Evolutionary conservation across 352 stramenopile species (phyloP), one percentile per base, ranked within the genome.

Genomic region (Achlya hypogyna): DNA sequence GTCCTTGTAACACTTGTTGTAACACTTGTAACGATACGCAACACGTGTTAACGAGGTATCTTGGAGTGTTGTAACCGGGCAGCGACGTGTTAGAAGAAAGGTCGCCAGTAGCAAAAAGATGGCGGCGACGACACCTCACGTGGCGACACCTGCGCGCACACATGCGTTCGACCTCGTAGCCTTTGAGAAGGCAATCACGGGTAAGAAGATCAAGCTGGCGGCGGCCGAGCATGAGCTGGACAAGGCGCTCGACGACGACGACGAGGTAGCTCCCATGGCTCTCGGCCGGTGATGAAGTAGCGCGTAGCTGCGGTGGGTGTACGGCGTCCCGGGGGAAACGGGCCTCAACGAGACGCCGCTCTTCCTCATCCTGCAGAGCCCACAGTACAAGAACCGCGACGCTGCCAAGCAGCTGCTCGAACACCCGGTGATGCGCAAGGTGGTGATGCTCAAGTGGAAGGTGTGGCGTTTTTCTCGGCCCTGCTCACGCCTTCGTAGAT

Each of bases 361-460:
- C 6, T 45, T 45, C 6, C 38, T 45, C 38, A 1, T 45, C 38
- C 38, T 45, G 2, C 38, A 45, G 38, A 45, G 38, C 38, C 38
- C 38, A 18, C 38, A 45, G 6, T 45, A 45, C 38, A 45, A 45
- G 38, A 45, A 45, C 38, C 38, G 38, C 14, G 38, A 45, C 38
- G 38, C 14, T 22, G 53, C 53, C 20, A 62, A 62, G 25, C 27
- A 66, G 29, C 25, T 66, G 35, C 47, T 66, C n/a, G 59, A 66
- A 56, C 59, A 66, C 27, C 4, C 31, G 18, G 59, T 56, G 12
- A 28, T 66, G 12, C 59, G 29, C n/a, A n/a, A 31, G 23, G 38
- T 66, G 4, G 18, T 66, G 10, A 23, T 31, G 27, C 22, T 66
- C 22, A 66, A 66, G 27, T 66, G 59, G 59, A 43, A 66, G 59